phyloP scores from a whole-genome alignment of 495 filamentous ascomycete species.

The Tuber microsphaerosporum region DNA sequence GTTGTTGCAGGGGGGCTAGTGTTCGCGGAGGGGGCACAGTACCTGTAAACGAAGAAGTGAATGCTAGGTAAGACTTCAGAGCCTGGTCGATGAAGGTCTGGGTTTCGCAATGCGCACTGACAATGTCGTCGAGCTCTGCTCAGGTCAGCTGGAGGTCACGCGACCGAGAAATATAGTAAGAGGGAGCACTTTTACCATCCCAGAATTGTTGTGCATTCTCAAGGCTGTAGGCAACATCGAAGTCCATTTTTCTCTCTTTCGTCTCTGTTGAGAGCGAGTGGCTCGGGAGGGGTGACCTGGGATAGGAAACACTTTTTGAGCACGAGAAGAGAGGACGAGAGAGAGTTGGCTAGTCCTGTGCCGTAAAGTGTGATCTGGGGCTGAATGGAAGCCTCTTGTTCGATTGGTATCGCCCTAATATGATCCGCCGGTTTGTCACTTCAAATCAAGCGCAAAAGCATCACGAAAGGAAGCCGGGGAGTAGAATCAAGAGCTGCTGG shows the following conservation, averaged over 20 bases:
- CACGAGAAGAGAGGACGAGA: neutral
- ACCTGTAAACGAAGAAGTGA: constrained; percentile 72
- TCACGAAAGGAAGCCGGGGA: neutral
- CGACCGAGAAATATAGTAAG: neutral
- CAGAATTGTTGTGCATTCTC: constrained; percentile 91
- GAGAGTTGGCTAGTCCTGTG: neutral
- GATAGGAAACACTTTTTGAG: neutral
- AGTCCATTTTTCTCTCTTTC: constrained; percentile 43
- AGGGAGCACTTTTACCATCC: constrained; percentile 57
- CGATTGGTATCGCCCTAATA: neutral
- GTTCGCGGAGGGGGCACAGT: constrained; percentile 6
- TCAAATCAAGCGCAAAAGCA: neutral
- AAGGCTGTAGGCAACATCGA: constrained; percentile 59
- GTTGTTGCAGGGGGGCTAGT: constrained; percentile 7
- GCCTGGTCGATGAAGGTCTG: constrained; percentile 79
- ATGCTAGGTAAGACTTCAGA: constrained; percentile 71
- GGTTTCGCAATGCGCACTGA: constrained; percentile 62
- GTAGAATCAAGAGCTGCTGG: neutral
- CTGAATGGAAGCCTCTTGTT: neutral
- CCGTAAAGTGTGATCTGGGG: neutral
- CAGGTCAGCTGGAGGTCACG: constrained; percentile 21
- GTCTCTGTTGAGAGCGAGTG: neutral
- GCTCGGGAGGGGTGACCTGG: neutral
- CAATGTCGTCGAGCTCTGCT: constrained; percentile 73
- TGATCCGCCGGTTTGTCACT: neutral